Evolutionary conservation across 495 filamentous ascomycete genomes (phyloP), one percentile per base, ranked within the genome.

Genomic region (Rhypophila decipiens): DNA sequence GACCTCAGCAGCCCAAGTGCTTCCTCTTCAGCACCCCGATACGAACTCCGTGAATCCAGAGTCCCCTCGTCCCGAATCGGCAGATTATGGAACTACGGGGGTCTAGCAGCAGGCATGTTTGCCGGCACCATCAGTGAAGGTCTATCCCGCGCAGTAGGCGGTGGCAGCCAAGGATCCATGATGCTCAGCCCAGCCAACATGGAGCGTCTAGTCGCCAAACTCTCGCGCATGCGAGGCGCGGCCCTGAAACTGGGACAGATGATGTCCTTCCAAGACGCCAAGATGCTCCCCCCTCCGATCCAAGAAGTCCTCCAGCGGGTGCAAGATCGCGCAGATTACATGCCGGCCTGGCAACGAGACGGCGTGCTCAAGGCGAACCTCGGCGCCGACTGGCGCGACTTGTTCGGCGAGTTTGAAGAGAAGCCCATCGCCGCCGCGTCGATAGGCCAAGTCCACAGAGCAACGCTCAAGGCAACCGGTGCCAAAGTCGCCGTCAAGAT

Each of bases 211-310:
- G 93, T 97, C 4, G 74, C 87, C 15, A 96, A 90, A 65, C 78
- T 98, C 7, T 95, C 89, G 10, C 83, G 86, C 21, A 98, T 98
- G 93, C 82, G 93, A 56, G 93, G 93, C 19, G 94, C 93, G n/a
- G 93, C 93, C 36, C 70, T 98, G n/a, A 98, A 98, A 66, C 68
- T 98, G 4, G 93, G 93, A 4, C 93, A 98, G 67, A 89, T 98
- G 86, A 84, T 98, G 69, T 93, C 86, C 58, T 89, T 98, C 59
- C 93, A 98, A 80, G 90, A 98, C 64, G 80, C 87, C n/a, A 96
- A 95, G 60, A 87, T 97, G 84, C 78, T 98, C 1, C 93, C 93
- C 4, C 79, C 76, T 2, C 78, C 86, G 0, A 87, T 98, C 23
- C 82, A 88, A 44, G 77, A 89, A 55, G 87, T 98, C 24, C 74